Conservation (phyloP, 768 basidiomycete species). For the Lactarius akahatsu region DNA sequence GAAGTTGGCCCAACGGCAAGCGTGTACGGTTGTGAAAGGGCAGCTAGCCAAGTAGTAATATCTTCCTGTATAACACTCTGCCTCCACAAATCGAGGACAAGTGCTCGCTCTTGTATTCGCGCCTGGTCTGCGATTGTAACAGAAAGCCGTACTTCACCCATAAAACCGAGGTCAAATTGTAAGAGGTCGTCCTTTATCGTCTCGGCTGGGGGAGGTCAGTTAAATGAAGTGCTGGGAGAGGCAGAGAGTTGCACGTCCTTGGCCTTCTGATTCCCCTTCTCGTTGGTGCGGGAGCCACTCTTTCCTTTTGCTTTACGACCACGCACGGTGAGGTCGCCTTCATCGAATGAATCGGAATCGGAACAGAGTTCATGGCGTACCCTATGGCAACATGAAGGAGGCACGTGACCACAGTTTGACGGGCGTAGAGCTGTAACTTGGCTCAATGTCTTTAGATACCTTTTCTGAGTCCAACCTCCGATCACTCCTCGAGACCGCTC, state of each 20-base stretch:
- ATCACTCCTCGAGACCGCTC: too few species aligned
- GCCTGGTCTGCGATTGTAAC: conserved; percentile 53
- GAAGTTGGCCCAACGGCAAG: conserved; percentile 27
- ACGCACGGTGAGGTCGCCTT: conserved; percentile 20
- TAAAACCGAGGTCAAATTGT: conserved; percentile 60
- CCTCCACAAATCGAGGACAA: conserved; percentile 54
- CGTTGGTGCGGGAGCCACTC: conserved; percentile 4
- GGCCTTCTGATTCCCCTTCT: conserved; percentile 25
- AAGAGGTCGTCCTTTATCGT: conserved; percentile 71
- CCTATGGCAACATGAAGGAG: too few species aligned
- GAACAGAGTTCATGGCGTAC: conserved; percentile 19
- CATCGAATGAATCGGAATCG: conserved; percentile 26
- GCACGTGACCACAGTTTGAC: too few species aligned
- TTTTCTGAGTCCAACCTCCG: too few species aligned
- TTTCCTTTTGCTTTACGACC: conserved; percentile 21
- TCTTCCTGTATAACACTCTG: conserved; percentile 35
- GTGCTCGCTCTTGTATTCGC: conserved; percentile 50
- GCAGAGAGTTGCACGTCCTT: conserved; percentile 23
- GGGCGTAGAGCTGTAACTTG: too few species aligned
- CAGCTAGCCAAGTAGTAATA: conserved; percentile 32
- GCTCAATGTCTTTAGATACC: too few species aligned
- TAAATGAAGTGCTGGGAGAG: too few species aligned
- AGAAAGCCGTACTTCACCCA: conserved; percentile 61
- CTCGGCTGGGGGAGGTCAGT: conserved; percentile 37
- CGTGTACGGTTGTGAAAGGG: conserved; percentile 19